Percentiles rank a stretch among this genome's conserved stretches.
These are phyloP conservation scores for Hura crepitans DNA, from an alignment of 441 rosid species.

Conservation along the genomic window DNA sequence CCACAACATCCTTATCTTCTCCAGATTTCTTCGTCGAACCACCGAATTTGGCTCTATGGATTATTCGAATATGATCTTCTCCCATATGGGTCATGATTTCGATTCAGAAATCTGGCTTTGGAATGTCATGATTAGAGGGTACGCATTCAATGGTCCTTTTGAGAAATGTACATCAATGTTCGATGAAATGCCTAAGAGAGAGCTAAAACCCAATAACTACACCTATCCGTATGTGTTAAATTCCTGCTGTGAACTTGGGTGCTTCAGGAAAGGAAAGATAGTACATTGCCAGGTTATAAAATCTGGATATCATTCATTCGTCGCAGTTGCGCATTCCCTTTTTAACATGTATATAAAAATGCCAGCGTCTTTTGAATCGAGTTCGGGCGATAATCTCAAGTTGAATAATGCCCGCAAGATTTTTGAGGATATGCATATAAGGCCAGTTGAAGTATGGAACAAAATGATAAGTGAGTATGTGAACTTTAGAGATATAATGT, in stretches of 20 bases:
- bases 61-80: conserved; percentile 27
- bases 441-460: conserved; percentile 60
- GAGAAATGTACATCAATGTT: conserved; percentile 24
- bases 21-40: conserved; percentile 35
- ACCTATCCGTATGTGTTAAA: conserved; percentile 33
- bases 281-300: conserved; percentile 30
- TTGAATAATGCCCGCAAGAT: conserved; percentile 44
- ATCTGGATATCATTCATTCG: conserved; percentile 24
- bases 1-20: conserved; percentile 20
- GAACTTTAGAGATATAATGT: conserved; percentile 44
- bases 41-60: conserved; percentile 39
- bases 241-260: conserved; percentile 27
- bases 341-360: conserved; percentile 27
- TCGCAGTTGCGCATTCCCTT: conserved; percentile 25
- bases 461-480: conserved; percentile 52
- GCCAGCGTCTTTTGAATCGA: neutral
- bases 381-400: neutral
- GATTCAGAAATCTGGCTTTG: conserved; percentile 20
- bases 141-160: conserved; percentile 29
- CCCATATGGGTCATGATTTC: conserved; percentile 21
- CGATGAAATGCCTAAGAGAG: conserved; percentile 34
- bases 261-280: conserved; percentile 12
- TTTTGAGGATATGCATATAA: conserved; percentile 60
- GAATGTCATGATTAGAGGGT: conserved; percentile 38
- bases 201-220: conserved; percentile 29